These are phyloP conservation scores for Metschnikowia lochheadii DNA, from an alignment of 805 yeast species.

Conservation along the genomic window DNA sequence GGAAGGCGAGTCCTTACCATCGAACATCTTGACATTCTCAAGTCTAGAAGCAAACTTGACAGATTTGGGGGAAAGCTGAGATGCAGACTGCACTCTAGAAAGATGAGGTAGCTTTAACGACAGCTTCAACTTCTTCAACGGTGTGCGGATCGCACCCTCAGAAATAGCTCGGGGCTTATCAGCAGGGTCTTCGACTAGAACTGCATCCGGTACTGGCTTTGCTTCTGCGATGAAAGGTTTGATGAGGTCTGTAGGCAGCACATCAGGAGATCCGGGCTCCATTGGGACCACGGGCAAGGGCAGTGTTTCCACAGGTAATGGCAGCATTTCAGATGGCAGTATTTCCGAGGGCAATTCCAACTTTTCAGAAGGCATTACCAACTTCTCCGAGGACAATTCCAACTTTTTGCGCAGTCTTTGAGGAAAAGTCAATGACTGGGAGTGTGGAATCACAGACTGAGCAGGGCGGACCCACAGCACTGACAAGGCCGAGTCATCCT, in stretches of 20 bases:
- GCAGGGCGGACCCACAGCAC: constrained; percentile 9
- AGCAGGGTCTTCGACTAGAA: not conserved
- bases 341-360: too few species aligned
- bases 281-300: too few species aligned
- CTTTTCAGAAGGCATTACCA: too few species aligned
- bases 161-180: not conserved
- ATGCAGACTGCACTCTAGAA: constrained; percentile 23
- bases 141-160: constrained; percentile 6
- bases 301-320: too few species aligned
- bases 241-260: not conserved
- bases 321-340: too few species aligned
- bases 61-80: constrained; percentile 39
- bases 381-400: too few species aligned
- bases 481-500: constrained; percentile 6
- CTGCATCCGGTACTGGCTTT: not conserved
- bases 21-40: constrained; percentile 61
- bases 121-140: constrained; percentile 20
- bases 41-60: constrained; percentile 62
- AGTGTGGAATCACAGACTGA: not conserved
- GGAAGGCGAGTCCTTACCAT: constrained; percentile 55
- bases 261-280: not conserved
- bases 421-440: not conserved
- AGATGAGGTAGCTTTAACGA: constrained; percentile 22
- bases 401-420: not conserved
- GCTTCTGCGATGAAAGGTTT: not conserved